A percentile compares a stretch with the other conserved stretches of the same genome.
Conservation (phyloP, 768 basidiomycete species). For the Lentinula detonsa region DNA sequence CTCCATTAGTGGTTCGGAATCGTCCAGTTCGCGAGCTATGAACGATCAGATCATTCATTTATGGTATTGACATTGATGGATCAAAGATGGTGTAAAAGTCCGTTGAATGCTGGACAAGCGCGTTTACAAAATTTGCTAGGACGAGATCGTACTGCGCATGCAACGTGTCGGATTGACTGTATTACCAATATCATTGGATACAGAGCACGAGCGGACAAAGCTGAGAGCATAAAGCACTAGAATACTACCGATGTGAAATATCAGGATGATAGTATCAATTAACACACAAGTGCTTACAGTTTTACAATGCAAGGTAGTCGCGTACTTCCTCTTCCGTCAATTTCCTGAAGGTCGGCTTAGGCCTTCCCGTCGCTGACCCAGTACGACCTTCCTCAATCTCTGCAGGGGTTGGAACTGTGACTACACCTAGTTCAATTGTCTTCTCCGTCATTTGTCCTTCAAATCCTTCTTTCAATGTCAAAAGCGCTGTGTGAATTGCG, state of each 20-base stretch:
- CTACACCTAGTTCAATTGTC: constrained; percentile 97
- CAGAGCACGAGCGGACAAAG: not conserved
- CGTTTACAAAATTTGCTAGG: constrained; percentile 3
- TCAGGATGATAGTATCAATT: not conserved
- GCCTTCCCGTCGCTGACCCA: constrained; percentile 60
- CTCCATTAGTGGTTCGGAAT: not conserved
- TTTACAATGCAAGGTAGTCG: constrained; percentile 83
- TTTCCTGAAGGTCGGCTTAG: constrained; percentile 90
- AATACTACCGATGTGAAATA: not conserved
- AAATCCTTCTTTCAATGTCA: constrained; percentile 98
- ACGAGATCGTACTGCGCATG: not conserved
- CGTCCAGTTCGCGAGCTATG: not conserved
- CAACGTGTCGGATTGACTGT: not conserved
- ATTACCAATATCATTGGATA: not conserved
- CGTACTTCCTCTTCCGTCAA: constrained; percentile 94
- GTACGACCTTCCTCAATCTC: constrained; percentile 69
- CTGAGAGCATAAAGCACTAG: not conserved
- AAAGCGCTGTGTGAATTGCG: constrained; percentile 95
- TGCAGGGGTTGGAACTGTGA: constrained; percentile 77
- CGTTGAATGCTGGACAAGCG: constrained; percentile 2
- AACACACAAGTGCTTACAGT: not conserved
- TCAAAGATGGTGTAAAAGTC: constrained; percentile 3
- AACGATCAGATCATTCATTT: constrained; percentile 5
- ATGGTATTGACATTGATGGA: not conserved
- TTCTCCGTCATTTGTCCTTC: constrained; percentile 99